A percentile compares a stretch with the other conserved stretches of the same genome.
phyloP scores from a whole-genome alignment of 78 protist species.

The Dictyostelium firmibasis region DNA sequence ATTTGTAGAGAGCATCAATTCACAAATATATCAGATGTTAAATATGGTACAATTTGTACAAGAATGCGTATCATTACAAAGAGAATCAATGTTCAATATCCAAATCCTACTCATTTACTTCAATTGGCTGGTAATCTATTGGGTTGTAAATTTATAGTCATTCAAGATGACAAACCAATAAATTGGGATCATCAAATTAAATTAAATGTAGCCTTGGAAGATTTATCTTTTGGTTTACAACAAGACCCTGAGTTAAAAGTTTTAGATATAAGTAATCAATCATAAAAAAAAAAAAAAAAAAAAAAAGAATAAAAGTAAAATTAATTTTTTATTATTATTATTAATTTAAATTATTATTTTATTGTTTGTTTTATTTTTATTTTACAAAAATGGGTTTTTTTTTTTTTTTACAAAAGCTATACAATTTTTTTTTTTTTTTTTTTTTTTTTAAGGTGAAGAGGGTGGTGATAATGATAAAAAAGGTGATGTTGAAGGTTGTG shows the following conservation, averaged over 20 bases:
- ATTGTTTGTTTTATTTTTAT: background rate
- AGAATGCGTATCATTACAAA: background rate
- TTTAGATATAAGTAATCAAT: background rate
- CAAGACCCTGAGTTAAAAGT: slow-evolving; percentile 8
- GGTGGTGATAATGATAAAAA: background rate
- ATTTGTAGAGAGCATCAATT: background rate
- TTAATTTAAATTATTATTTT: background rate
- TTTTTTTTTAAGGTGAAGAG: background rate
- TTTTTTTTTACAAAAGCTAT: background rate
- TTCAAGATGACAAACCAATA: background rate
- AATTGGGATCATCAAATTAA: background rate
- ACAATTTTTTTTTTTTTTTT: background rate
- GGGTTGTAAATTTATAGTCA: background rate
- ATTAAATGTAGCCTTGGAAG: slow-evolving; percentile 22
- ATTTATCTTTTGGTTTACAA: slow-evolving; percentile 17
- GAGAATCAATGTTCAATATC: background rate
- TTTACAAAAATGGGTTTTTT: background rate
- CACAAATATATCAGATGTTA: background rate
- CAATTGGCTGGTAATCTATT: background rate
- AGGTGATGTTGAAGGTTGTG: background rate
- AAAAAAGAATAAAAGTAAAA: background rate
- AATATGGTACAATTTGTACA: background rate
- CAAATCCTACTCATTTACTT: background rate
- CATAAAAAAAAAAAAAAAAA: too few species aligned
- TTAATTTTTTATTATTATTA: background rate